A percentile compares a stretch with the other conserved stretches of the same genome.
These are phyloP conservation scores for Blastocystis sp. DNA, from an alignment of 352 stramenopile genomes.

Conservation along the genomic window DNA sequence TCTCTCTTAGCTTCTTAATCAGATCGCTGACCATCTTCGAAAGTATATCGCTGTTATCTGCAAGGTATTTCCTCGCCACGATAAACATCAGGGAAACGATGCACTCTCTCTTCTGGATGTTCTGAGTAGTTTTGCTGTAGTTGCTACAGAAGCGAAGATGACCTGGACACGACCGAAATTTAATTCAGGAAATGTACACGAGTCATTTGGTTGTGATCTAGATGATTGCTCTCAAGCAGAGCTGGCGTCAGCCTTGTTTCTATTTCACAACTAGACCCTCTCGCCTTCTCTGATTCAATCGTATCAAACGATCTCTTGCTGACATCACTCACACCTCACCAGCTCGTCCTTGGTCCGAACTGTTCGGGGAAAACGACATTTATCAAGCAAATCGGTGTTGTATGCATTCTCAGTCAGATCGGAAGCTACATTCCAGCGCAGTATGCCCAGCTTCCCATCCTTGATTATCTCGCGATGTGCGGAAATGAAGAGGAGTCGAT, in stretches of 20 bases:
- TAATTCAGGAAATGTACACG: not conserved
- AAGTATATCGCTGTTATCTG: not conserved
- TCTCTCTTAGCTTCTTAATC: not conserved
- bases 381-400: conserved; percentile 80
- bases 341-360: conserved; percentile 63
- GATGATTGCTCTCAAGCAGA: conserved; percentile 6
- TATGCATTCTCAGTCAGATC: conserved; percentile 83
- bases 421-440: conserved; percentile 79
- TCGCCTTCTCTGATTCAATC: not conserved
- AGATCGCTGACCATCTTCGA: not conserved
- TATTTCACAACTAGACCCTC: not conserved
- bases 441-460: conserved; percentile 69
- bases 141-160: not conserved
- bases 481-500: conserved; percentile 65
- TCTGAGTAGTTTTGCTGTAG: not conserved
- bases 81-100: not conserved
- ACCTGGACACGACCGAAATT: not conserved
- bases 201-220: not conserved
- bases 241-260: not conserved
- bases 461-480: conserved; percentile 77
- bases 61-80: not conserved
- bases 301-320: conserved; percentile 2
- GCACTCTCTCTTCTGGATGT: not conserved
- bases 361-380: conserved; percentile 79
- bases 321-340: not conserved